Evolutionary conservation across 148 eudicot genomes (phyloP).

Genomic region (Mesembryanthemum crystallinum): DNA sequence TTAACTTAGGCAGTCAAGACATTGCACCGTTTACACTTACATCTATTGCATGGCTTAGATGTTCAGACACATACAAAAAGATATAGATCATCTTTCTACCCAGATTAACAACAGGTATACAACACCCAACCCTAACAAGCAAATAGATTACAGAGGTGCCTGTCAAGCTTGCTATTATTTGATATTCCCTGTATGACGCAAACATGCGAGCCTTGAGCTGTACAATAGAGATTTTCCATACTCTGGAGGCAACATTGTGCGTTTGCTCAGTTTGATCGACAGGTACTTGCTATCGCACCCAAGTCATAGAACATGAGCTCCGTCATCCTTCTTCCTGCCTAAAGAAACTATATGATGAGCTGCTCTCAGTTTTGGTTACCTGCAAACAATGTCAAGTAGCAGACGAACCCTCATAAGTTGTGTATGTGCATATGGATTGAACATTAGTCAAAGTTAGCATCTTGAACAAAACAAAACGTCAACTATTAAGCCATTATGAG

Average conservation of each 20-base stretch:
- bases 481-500: too few relatives aligned
- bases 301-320: neutral
- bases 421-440: too few relatives aligned
- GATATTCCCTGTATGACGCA: neutral
- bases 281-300: neutral
- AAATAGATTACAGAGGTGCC: neutral
- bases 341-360: slow-evolving; percentile 71
- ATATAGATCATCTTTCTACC: neutral
- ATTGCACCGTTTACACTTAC: neutral
- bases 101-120: neutral
- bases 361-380: slow-evolving; percentile 72
- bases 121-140: neutral
- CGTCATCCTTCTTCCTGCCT: slow-evolving; percentile 50
- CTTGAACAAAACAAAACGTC: too few relatives aligned
- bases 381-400: slow-evolving; percentile 34
- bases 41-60: slow-evolving; percentile 1
- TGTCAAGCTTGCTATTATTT: neutral
- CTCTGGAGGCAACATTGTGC: neutral
- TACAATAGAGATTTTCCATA: slow-evolving; percentile 2
- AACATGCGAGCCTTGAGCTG: slow-evolving; percentile 13
- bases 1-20: neutral
- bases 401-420: neutral
- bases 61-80: neutral
- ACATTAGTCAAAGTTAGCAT: too few relatives aligned
- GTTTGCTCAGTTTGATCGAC: neutral